These are phyloP conservation scores for Peronospora tabacina DNA, from an alignment of 352 stramenopile genomes.

Conservation along the genomic window DNA sequence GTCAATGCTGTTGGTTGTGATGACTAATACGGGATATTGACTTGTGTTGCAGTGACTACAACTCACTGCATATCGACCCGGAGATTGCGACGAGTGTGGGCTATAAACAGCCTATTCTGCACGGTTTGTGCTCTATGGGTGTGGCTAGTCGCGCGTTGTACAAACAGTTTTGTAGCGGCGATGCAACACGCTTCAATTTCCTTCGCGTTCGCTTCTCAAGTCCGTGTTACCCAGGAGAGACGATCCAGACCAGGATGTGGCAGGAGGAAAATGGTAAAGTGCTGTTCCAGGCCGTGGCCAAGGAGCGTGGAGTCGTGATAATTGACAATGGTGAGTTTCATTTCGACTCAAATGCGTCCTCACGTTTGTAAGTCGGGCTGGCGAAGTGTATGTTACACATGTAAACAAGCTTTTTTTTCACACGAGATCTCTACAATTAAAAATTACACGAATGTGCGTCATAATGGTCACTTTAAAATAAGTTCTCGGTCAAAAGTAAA, in stretches of 20 bases:
- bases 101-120: constrained; percentile 87
- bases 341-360: constrained; percentile 21
- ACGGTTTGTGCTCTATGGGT: constrained; percentile 91
- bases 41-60: constrained; percentile 76
- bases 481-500: constrained; percentile 29
- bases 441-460: constrained; percentile 1
- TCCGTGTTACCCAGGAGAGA: constrained; percentile 82
- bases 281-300: constrained; percentile 64
- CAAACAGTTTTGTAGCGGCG: constrained; percentile 66
- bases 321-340: constrained; percentile 78
- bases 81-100: constrained; percentile 64
- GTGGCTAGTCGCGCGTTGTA: constrained; percentile 74
- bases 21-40: constrained; percentile 1
- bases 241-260: constrained; percentile 83
- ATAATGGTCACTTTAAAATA: too few species aligned
- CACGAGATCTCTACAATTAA: constrained; percentile 36
- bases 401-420: too few species aligned
- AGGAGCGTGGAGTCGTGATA: constrained; percentile 68
- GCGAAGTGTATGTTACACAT: too few species aligned
- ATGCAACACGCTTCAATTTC: constrained; percentile 66
- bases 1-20: constrained; percentile 4
- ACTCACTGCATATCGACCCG: constrained; percentile 90
- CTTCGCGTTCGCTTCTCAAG: constrained; percentile 86
- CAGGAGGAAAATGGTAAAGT: constrained; percentile 41
- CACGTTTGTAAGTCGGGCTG: constrained; percentile 16